Conservation (phyloP, 441 rosid species). For the Adansonia madagascariensis region DNA sequence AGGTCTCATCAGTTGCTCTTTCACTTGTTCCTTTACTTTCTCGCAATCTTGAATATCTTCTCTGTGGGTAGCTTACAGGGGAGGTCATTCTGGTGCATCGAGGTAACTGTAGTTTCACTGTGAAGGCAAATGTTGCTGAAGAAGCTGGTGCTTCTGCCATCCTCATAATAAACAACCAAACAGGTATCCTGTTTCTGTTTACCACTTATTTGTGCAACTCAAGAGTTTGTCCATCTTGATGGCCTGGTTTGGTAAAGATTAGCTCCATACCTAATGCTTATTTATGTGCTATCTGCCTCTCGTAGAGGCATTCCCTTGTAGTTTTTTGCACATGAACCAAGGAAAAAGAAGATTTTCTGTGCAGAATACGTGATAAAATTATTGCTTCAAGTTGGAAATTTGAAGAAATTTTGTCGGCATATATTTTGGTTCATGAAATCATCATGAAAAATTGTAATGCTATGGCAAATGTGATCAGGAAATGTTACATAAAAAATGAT, state of each 20-base stretch:
- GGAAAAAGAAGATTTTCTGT: conserved; percentile 2
- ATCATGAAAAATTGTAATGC: neutral
- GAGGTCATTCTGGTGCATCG: conserved; percentile 52
- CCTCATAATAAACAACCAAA: conserved; percentile 51
- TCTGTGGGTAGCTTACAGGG: conserved; percentile 42
- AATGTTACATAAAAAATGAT: conserved; percentile 5
- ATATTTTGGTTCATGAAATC: conserved; percentile 8
- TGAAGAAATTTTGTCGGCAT: neutral
- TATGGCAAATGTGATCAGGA: neutral
- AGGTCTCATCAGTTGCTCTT: conserved; percentile 1
- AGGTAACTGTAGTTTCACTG: conserved; percentile 58
- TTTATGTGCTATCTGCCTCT: neutral
- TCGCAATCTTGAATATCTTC: conserved; percentile 24
- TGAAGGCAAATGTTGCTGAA: conserved; percentile 51
- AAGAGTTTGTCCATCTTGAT: conserved; percentile 13
- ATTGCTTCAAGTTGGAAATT: conserved; percentile 11
- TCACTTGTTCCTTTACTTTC: neutral
- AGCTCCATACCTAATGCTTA: neutral
- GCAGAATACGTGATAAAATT: neutral
- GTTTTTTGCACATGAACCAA: neutral
- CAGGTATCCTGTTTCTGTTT: conserved; percentile 38
- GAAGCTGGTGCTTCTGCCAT: conserved; percentile 51
- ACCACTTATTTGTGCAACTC: neutral
- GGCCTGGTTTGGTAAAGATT: conserved; percentile 4
- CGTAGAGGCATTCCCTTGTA: conserved; percentile 9